Evolutionary conservation across 73 alveolate genomes (phyloP).

Genomic region (Paramecium pentaurelia): DNA sequence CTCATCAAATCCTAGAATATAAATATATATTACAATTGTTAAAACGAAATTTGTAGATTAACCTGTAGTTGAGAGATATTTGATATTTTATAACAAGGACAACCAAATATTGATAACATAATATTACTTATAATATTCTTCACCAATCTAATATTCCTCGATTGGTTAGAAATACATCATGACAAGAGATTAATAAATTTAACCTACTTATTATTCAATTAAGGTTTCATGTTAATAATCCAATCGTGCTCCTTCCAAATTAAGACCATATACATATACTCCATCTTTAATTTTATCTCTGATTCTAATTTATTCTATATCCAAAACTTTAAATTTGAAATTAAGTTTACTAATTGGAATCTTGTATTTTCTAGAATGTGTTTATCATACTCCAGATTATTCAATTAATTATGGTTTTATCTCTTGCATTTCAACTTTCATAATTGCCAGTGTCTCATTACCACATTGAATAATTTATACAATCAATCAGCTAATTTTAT

Average conservation of each 20-base stretch:
- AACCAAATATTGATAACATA: conserved; percentile 40
- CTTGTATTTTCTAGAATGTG: conserved; percentile 88
- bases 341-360: conserved; percentile 79
- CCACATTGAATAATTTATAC: conserved; percentile 69
- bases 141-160: conserved; percentile 75
- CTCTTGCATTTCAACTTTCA: conserved; percentile 74
- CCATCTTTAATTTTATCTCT: conserved; percentile 79
- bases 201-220: conserved; percentile 70
- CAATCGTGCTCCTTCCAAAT: conserved; percentile 95
- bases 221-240: conserved; percentile 65
- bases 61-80: conserved; percentile 93
- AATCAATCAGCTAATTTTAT: conserved; percentile 76
- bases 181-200: conserved; percentile 69
- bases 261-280: conserved; percentile 90
- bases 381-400: conserved; percentile 86
- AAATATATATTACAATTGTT: conserved; percentile 69
- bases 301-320: conserved; percentile 12
- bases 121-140: conserved; percentile 76
- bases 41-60: conserved; percentile 93
- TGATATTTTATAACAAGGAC: conserved; percentile 95
- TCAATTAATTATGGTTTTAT: conserved; percentile 71
- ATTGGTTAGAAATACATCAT: conserved; percentile 69
- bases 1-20: conserved; percentile 58
- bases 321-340: conserved; percentile 71
- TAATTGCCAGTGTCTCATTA: conserved; percentile 71